Conservation (phyloP, 176 grass and related monocot genomes). For the Triticum urartu region DNA sequence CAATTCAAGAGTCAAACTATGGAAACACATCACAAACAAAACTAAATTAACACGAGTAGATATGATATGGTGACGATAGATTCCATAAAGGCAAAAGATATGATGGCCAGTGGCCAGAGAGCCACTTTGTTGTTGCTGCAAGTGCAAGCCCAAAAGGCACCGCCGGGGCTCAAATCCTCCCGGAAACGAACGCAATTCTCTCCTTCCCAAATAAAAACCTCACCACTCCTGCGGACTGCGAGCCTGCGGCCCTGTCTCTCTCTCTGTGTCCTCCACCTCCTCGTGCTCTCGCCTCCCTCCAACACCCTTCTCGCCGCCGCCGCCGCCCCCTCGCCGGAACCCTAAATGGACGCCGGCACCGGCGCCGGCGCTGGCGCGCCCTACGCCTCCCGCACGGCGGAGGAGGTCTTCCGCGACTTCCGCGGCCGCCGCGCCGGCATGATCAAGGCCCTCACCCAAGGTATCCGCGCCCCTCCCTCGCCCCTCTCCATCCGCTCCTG, state of each 20-base stretch:
- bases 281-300: slow-evolving; percentile 14
- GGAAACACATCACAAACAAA: too few relatives aligned
- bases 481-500: not conserved
- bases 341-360: slow-evolving; percentile 59
- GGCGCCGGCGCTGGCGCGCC: slow-evolving; percentile 40
- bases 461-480: slow-evolving; percentile 15
- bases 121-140: too few relatives aligned
- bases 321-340: slow-evolving; percentile 40
- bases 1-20: too few relatives aligned
- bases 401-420: slow-evolving; percentile 96
- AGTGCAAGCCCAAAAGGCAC: too few relatives aligned
- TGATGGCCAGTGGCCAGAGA: too few relatives aligned
- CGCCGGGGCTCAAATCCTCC: not conserved
- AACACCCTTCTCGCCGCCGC: slow-evolving; percentile 6
- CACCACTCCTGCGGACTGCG: slow-evolving; percentile 22
- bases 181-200: slow-evolving; percentile 8
- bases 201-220: slow-evolving; percentile 42
- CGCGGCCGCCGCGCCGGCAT: slow-evolving; percentile 84
- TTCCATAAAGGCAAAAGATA: not conserved
- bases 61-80: too few relatives aligned
- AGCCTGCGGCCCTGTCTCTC: slow-evolving; percentile 23
- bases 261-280: slow-evolving; percentile 28
- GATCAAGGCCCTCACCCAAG: slow-evolving; percentile 95
- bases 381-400: slow-evolving; percentile 69
- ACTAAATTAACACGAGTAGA: too few relatives aligned